Evolutionary conservation across 202 grass and related monocot species (phyloP).

Genomic region (Elaeis oleifera): DNA sequence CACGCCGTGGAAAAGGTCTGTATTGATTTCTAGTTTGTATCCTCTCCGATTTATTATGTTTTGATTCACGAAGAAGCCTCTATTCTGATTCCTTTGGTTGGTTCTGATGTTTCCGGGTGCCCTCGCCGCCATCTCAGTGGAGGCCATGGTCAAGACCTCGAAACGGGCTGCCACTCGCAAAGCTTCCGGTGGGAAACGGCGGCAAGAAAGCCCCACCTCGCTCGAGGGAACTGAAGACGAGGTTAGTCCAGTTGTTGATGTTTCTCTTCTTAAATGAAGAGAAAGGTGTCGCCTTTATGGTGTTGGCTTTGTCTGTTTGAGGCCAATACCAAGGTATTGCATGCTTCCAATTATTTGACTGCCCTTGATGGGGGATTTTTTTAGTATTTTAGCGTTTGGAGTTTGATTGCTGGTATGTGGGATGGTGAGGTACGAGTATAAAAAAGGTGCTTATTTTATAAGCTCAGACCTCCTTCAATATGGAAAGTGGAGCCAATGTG

Average conservation of each 20-base stretch:
- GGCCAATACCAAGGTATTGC: no score
- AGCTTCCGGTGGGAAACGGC: conserved; percentile 1
- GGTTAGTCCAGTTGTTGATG: not conserved
- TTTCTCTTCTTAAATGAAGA: not conserved
- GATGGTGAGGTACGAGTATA: no score
- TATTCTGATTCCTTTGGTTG: not conserved
- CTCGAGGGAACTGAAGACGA: not conserved
- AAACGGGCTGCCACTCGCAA: not conserved
- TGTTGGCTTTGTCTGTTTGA: not conserved
- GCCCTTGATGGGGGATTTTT: no score
- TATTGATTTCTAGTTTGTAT: not conserved
- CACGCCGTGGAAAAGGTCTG: conserved; percentile 3
- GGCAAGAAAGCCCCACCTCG: not conserved
- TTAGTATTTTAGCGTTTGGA: no score
- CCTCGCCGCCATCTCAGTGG: not conserved
- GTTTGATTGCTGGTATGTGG: no score
- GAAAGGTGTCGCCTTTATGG: not conserved
- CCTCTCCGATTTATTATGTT: not conserved
- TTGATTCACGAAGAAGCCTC: not conserved
- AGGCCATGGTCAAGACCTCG: not conserved
- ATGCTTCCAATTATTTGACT: no score
- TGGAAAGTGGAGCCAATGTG: no score
- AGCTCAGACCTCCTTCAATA: no score
- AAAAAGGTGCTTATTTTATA: no score
- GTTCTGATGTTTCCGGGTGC: not conserved